Conservation (phyloP, 345 rosid genomes). For the Eucalyptus viminalis region DNA sequence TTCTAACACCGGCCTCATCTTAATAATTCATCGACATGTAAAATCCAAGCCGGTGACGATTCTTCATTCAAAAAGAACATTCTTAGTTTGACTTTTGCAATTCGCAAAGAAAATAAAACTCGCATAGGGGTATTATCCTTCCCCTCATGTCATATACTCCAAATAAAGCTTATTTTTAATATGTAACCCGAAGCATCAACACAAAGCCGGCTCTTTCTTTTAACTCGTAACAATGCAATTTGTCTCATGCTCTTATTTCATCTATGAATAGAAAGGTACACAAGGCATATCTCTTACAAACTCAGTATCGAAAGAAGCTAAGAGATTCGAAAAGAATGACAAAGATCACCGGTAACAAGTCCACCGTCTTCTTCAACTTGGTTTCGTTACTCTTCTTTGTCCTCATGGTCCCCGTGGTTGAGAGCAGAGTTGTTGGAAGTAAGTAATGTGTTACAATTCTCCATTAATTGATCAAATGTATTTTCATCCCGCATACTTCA, state of each 20-base stretch:
- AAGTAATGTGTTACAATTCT: neutral
- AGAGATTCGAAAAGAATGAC: neutral
- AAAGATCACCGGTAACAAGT: neutral
- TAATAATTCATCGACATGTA: neutral
- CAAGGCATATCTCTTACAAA: neutral
- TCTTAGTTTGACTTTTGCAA: neutral
- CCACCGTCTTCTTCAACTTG: neutral
- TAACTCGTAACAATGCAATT: neutral
- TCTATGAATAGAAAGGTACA: neutral
- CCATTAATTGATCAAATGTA: neutral
- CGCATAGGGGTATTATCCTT: neutral
- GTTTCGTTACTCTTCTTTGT: neutral
- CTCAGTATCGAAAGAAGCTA: neutral
- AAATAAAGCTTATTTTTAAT: neutral
- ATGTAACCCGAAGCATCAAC: neutral
- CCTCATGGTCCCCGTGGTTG: neutral
- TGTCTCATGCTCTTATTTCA: neutral
- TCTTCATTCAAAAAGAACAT: neutral
- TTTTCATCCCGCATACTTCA: neutral
- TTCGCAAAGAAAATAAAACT: neutral
- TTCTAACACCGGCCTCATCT: neutral
- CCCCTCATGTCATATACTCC: neutral
- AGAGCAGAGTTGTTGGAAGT: neutral
- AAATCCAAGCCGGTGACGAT: neutral
- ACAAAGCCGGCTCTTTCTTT: neutral